Evolutionary conservation across 2,329 filamentous ascomycete species (phyloP).

Genomic region (Aspergillus intermedius): DNA sequence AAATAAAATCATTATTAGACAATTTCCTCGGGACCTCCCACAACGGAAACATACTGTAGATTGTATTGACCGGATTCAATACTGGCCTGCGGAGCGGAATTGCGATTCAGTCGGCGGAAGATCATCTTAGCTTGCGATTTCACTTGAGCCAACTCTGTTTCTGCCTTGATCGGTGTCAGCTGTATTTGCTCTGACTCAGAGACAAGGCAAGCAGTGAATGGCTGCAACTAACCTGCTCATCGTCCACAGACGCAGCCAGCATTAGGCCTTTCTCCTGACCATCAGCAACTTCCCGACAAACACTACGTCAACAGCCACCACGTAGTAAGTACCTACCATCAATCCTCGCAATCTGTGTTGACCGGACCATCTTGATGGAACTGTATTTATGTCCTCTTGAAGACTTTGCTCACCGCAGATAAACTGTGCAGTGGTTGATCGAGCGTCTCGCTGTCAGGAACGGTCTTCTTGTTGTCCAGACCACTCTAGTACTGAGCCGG

Average conservation of each 20-base stretch:
- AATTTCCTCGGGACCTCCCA: background rate
- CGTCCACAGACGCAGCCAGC: conserved; percentile 90
- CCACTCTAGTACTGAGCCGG: conserved; percentile 6
- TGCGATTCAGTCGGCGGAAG: conserved; percentile 78
- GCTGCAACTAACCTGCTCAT: conserved; percentile 58
- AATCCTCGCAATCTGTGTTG: conserved; percentile 88
- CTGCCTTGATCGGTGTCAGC: conserved; percentile 44
- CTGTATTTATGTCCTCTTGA: background rate
- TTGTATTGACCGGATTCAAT: conserved; percentile 81
- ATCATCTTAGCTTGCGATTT: conserved; percentile 88
- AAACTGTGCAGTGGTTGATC: background rate
- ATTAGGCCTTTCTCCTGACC: conserved; percentile 63
- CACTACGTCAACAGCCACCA: background rate
- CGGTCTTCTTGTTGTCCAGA: conserved; percentile 16
- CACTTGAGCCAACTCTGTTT: conserved; percentile 73
- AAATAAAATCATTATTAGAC: conserved; percentile 4
- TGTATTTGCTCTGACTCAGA: background rate
- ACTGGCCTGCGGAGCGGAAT: conserved; percentile 81
- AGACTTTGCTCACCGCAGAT: background rate
- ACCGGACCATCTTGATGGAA: conserved; percentile 64
- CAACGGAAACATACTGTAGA: conserved; percentile 61
- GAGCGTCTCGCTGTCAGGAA: conserved; percentile 1
- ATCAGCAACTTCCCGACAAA: conserved; percentile 16
- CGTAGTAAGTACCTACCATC: conserved; percentile 58
- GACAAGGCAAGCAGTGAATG: conserved; percentile 1